phyloP scores from a whole-genome alignment of 495 filamentous ascomycete species.

The Hypomontagnella submonticulosa region DNA sequence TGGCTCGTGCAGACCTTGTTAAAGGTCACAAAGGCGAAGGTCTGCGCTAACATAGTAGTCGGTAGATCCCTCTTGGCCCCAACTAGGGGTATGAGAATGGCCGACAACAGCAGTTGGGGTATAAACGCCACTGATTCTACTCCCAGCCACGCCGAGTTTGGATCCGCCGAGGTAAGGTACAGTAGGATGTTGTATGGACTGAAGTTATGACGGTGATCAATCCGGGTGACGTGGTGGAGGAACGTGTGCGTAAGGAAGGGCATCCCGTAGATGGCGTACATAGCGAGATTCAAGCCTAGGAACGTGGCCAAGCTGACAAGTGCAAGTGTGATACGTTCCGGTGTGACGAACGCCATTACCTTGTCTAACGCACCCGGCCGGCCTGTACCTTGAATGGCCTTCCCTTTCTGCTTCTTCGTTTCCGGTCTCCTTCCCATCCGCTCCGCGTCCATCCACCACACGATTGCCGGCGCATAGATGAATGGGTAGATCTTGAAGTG shows the following conservation, averaged over 20 bases:
- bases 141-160: constrained; percentile 51
- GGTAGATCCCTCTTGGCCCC: constrained; percentile 87
- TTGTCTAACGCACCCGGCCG: neutral
- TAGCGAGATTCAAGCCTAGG: constrained; percentile 72
- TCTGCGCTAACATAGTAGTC: constrained; percentile 95
- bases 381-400: neutral
- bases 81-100: constrained; percentile 77
- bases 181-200: constrained; percentile 93
- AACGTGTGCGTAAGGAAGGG: constrained; percentile 90
- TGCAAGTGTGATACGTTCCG: constrained; percentile 67
- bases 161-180: constrained; percentile 78
- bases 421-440: constrained; percentile 32
- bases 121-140: constrained; percentile 88
- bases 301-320: constrained; percentile 78
- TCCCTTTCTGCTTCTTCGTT: constrained; percentile 3
- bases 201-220: constrained; percentile 98
- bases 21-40: constrained; percentile 95
- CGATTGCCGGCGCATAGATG: constrained; percentile 85
- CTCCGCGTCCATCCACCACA: constrained; percentile 85
- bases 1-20: constrained; percentile 99
- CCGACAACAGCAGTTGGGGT: constrained; percentile 83
- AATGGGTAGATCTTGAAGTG: constrained; percentile 99
- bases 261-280: constrained; percentile 77
- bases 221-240: constrained; percentile 88
- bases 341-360: constrained; percentile 68